These are phyloP conservation scores for Lipomyces yamadae DNA, from an alignment of 805 yeast species.

Conservation along the genomic window DNA sequence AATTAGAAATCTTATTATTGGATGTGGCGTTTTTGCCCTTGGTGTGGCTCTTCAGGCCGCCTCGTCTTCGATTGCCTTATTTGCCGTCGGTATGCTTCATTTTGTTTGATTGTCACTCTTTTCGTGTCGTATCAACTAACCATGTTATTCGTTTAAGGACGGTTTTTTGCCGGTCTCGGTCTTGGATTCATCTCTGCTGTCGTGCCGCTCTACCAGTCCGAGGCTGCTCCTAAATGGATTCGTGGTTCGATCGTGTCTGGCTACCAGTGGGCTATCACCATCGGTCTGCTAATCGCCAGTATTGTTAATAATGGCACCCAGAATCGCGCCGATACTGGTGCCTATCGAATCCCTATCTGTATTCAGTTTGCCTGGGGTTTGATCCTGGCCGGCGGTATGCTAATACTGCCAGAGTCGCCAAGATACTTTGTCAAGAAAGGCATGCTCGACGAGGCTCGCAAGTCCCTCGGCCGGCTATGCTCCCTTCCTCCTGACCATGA, in stretches of 20 bases:
- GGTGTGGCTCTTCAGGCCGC: constrained; percentile 76
- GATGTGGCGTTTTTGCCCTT: constrained; percentile 65
- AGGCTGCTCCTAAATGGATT: constrained; percentile 76
- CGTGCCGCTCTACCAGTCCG: constrained; percentile 79
- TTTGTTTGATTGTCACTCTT: background rate
- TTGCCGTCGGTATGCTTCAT: constrained; percentile 61
- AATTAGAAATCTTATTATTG: constrained; percentile 44
- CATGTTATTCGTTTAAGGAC: constrained; percentile 51
- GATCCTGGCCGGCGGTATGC: constrained; percentile 49
- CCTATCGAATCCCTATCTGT: constrained; percentile 83
- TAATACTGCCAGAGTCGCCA: constrained; percentile 74
- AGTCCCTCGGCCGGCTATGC: constrained; percentile 57
- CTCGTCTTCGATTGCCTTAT: constrained; percentile 53
- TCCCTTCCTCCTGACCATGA: constrained; percentile 51
- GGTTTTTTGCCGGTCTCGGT: constrained; percentile 70
- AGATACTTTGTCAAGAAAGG: constrained; percentile 67
- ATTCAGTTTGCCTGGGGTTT: constrained; percentile 69
- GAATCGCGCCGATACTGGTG: constrained; percentile 64
- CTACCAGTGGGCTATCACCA: constrained; percentile 72
- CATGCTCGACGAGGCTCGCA: constrained; percentile 60
- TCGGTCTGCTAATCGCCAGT: constrained; percentile 70
- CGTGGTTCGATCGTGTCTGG: constrained; percentile 78
- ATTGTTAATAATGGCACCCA: constrained; percentile 45
- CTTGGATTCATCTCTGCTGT: constrained; percentile 79
- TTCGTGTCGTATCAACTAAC: background rate